Percentiles rank a stretch among this genome's conserved stretches.
Evolutionary conservation across 805 yeast genomes (phyloP).

Genomic region (Brettanomyces custersianus): DNA sequence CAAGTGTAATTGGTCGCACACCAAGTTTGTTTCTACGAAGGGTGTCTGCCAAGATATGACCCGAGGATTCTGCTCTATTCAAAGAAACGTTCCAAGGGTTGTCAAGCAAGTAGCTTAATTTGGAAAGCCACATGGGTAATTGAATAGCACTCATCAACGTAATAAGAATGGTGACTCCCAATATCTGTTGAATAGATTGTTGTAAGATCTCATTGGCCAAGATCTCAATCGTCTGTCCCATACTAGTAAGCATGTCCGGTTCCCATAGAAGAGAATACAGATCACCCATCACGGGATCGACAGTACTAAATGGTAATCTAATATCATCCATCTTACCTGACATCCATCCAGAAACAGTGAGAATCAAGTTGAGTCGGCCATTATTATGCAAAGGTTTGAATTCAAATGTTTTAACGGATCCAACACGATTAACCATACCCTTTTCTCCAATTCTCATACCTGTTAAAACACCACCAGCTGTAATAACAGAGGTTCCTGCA

Average conservation of each 20-base stretch:
- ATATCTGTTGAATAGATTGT: slow-evolving; percentile 88
- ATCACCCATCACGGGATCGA: slow-evolving; percentile 98
- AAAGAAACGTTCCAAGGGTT: slow-evolving; percentile 98
- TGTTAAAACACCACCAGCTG: slow-evolving; percentile 81
- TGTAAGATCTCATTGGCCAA: slow-evolving; percentile 90
- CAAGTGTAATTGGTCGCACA: slow-evolving; percentile 81
- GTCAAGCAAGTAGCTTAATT: slow-evolving; percentile 80
- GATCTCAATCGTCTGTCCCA: slow-evolving; percentile 93
- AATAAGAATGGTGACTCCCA: slow-evolving; percentile 83
- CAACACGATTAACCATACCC: slow-evolving; percentile 82
- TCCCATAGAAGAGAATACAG: slow-evolving; percentile 90
- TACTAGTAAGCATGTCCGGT: slow-evolving; percentile 91
- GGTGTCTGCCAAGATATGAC: slow-evolving; percentile 84
- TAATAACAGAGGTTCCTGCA: slow-evolving; percentile 92
- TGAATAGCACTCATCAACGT: slow-evolving; percentile 92
- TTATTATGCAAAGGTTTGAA: slow-evolving; percentile 88
- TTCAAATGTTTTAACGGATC: slow-evolving; percentile 90
- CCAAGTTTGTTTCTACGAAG: slow-evolving; percentile 82
- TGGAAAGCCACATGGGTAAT: slow-evolving; percentile 84
- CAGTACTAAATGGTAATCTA: slow-evolving; percentile 89
- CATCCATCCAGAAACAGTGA: slow-evolving; percentile 98
- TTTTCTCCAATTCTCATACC: slow-evolving; percentile 84
- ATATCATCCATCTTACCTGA: slow-evolving; percentile 92
- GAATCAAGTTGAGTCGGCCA: slow-evolving; percentile 73
- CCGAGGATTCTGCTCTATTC: slow-evolving; percentile 97